These are phyloP conservation scores for Amaranthus cruentus DNA, from an alignment of 148 eudicot genomes.

Conservation along the genomic window DNA sequence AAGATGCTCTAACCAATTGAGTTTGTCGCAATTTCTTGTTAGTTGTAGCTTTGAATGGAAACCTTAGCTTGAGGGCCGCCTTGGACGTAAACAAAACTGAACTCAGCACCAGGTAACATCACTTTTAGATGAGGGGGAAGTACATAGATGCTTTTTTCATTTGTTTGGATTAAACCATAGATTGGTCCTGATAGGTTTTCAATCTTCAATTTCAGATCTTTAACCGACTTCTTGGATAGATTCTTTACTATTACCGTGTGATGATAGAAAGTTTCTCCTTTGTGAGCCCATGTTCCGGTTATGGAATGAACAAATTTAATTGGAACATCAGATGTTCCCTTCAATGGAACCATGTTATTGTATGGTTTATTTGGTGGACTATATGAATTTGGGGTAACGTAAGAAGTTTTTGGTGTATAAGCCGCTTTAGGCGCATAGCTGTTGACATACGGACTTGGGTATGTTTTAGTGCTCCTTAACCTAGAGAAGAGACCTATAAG, in stretches of 20 bases:
- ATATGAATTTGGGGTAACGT: conserved; percentile 6
- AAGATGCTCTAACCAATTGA: background rate
- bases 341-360: conserved; percentile 3
- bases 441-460: conserved; percentile 19
- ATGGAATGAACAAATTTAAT: conserved; percentile 64
- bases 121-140: conserved; percentile 44
- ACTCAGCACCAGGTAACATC: conserved; percentile 48
- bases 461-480: conserved; percentile 32
- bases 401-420: conserved; percentile 12
- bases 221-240: conserved; percentile 47
- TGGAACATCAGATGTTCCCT: conserved; percentile 39
- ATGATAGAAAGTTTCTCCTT: conserved; percentile 41
- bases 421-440: no score
- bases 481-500: conserved; percentile 75
- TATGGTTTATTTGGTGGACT: conserved; percentile 16
- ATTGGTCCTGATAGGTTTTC: conserved; percentile 58
- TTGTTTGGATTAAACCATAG: conserved; percentile 54
- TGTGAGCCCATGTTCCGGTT: conserved; percentile 48
- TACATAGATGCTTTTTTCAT: conserved; percentile 40
- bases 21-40: background rate
- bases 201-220: conserved; percentile 50
- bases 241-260: conserved; percentile 74
- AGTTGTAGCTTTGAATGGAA: conserved; percentile 49
- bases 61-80: conserved; percentile 84
- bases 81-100: conserved; percentile 69